Evolutionary conservation across 2,329 filamentous ascomycete species (phyloP).

Genomic region (Sporothrix euskadiensis): DNA sequence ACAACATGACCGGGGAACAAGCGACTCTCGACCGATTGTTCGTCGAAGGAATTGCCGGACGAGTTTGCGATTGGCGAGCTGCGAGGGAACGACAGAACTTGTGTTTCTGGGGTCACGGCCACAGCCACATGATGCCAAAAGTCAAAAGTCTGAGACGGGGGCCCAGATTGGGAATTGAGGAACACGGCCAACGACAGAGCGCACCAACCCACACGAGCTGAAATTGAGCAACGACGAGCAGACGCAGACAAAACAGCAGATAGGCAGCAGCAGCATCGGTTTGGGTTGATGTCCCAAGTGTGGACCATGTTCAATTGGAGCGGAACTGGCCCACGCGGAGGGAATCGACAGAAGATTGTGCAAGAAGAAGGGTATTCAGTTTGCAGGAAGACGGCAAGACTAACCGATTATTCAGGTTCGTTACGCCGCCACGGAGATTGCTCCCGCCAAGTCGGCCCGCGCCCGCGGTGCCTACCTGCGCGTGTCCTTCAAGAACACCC

Average conservation of each 20-base stretch:
- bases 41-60: background rate
- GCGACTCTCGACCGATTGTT: background rate
- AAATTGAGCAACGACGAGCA: background rate
- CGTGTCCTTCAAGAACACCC: constrained; percentile 99
- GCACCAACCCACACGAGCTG: background rate
- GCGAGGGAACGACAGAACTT: background rate
- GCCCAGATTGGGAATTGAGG: background rate
- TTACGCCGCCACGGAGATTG: constrained; percentile 90
- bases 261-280: background rate
- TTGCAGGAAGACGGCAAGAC: constrained; percentile 7
- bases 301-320: background rate
- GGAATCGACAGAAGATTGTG: background rate
- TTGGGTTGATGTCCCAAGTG: background rate
- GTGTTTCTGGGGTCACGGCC: background rate
- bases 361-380: background rate
- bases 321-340: background rate
- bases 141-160: background rate
- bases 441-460: constrained; percentile 90
- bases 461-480: constrained; percentile 98
- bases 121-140: background rate
- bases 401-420: constrained; percentile 65
- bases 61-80: background rate
- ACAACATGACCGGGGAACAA: background rate
- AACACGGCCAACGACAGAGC: background rate
- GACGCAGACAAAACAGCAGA: background rate